phyloP scores from a whole-genome alignment of 768 basidiomycete species.

The Clavulina sp. region DNA sequence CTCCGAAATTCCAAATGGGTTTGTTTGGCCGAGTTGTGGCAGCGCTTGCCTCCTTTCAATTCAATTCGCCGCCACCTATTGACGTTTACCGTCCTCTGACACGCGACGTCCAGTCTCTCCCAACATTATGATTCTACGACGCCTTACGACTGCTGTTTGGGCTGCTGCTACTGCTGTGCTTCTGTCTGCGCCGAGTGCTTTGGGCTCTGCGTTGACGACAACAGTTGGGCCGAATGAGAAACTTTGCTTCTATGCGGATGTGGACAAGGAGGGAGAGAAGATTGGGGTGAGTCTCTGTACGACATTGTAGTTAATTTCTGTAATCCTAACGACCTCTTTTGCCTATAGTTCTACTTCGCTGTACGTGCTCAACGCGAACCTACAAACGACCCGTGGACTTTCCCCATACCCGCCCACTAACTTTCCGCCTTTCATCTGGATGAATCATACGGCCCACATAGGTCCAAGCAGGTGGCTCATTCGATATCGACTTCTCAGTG shows the following conservation, averaged over 20 bases:
- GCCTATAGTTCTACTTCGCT: slow-evolving; percentile 85
- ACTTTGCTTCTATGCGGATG: slow-evolving; percentile 88
- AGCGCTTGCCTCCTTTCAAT: no score
- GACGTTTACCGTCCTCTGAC: no score
- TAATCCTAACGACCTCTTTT: slow-evolving; percentile 2
- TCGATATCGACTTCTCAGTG: slow-evolving; percentile 88
- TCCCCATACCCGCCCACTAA: background rate
- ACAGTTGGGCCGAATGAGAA: slow-evolving; percentile 61
- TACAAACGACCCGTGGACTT: background rate
- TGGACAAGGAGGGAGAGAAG: slow-evolving; percentile 90
- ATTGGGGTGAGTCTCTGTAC: slow-evolving; percentile 42
- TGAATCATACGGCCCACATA: slow-evolving; percentile 15
- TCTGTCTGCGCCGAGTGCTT: no score
- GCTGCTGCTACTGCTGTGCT: no score
- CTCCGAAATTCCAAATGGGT: no score
- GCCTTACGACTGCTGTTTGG: no score
- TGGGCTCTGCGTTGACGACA: slow-evolving; percentile 64
- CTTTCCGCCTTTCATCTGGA: slow-evolving; percentile 1
- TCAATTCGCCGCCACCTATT: no score
- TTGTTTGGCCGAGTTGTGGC: no score
- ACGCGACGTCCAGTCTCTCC: no score
- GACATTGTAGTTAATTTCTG: background rate
- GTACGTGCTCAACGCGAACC: slow-evolving; percentile 28
- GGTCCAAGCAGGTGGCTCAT: slow-evolving; percentile 95
- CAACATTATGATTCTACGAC: no score